Evolutionary conservation across 768 basidiomycete genomes (phyloP).

Genomic region (Favolaschia claudopus): DNA sequence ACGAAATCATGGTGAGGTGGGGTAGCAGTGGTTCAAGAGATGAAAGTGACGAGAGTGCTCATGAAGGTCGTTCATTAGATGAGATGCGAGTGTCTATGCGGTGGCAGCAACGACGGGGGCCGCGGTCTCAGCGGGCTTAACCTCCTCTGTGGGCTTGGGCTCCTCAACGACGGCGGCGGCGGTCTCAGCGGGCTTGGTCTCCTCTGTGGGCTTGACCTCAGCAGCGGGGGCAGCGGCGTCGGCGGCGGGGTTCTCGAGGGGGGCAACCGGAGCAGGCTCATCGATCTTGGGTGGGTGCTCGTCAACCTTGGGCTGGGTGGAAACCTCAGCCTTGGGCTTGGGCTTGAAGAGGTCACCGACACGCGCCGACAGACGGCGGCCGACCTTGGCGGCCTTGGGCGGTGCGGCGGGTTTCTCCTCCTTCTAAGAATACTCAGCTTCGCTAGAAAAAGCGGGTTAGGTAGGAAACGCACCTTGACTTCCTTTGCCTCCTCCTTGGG

Average conservation of each 20-base stretch:
- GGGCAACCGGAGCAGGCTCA: constrained; percentile 81
- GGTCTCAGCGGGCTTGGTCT: constrained; percentile 22
- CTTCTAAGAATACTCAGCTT: constrained; percentile 27
- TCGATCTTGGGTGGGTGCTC: constrained; percentile 91
- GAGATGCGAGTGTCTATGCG: constrained; percentile 61
- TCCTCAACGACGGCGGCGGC: constrained; percentile 39
- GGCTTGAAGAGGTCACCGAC: constrained; percentile 85
- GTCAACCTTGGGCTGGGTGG: constrained; percentile 81
- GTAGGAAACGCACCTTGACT: constrained; percentile 39
- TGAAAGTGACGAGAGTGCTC: constrained; percentile 39
- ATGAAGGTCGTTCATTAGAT: constrained; percentile 56
- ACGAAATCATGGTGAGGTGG: constrained; percentile 49
- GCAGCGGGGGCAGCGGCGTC: constrained; percentile 34
- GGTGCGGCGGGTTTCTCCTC: constrained; percentile 58
- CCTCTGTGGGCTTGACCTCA: constrained; percentile 34
- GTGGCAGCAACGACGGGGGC: constrained; percentile 79
- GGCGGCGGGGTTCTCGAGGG: constrained; percentile 79
- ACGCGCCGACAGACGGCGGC: constrained; percentile 85
- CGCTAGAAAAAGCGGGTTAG: neutral
- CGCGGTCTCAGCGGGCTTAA: constrained; percentile 39
- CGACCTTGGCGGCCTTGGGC: constrained; percentile 67
- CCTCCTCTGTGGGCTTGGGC: constrained; percentile 46
- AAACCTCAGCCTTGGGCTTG: constrained; percentile 70
- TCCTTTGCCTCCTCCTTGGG: constrained; percentile 52
- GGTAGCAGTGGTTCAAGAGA: constrained; percentile 45